These are phyloP conservation scores for Kockiozyma suomiensis DNA, from an alignment of 805 yeast genomes.

Conservation along the genomic window DNA sequence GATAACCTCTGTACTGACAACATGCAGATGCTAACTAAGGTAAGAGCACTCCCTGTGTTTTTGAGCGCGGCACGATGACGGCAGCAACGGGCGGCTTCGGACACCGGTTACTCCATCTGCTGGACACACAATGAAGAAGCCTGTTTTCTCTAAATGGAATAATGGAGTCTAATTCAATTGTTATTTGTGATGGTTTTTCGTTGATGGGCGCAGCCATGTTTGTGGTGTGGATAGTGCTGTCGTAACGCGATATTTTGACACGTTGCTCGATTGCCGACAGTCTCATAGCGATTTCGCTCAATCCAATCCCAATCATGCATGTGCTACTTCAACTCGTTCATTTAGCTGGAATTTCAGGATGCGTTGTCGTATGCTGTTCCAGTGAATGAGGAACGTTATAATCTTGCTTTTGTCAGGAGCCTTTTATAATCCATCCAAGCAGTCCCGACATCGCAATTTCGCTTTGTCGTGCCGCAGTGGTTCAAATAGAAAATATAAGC, in stretches of 20 bases:
- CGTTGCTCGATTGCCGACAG: conserved; percentile 5
- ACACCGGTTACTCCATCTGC: no score
- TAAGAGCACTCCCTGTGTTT: conserved; percentile 41
- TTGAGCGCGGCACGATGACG: neutral
- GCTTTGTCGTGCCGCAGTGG: neutral
- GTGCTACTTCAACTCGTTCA: neutral
- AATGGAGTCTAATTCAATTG: neutral
- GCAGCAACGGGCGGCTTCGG: neutral
- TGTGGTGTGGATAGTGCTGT: neutral
- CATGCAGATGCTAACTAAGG: conserved; percentile 85
- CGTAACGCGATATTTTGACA: conserved; percentile 6
- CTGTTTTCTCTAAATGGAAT: neutral
- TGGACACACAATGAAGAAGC: neutral
- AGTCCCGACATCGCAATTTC: neutral
- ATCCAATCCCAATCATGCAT: neutral
- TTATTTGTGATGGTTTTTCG: neutral
- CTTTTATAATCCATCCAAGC: no score
- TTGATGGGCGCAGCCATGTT: neutral
- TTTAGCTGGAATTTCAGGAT: no score
- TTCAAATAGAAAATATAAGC: neutral
- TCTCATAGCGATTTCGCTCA: neutral
- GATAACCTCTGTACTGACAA: conserved; percentile 12
- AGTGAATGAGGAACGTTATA: no score
- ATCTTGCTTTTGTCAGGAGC: no score
- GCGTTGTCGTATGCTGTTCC: no score